phyloP scores from a whole-genome alignment of 1,284 basidiomycete genomes.

The Sporisorium iseilematis-ciliati region DNA sequence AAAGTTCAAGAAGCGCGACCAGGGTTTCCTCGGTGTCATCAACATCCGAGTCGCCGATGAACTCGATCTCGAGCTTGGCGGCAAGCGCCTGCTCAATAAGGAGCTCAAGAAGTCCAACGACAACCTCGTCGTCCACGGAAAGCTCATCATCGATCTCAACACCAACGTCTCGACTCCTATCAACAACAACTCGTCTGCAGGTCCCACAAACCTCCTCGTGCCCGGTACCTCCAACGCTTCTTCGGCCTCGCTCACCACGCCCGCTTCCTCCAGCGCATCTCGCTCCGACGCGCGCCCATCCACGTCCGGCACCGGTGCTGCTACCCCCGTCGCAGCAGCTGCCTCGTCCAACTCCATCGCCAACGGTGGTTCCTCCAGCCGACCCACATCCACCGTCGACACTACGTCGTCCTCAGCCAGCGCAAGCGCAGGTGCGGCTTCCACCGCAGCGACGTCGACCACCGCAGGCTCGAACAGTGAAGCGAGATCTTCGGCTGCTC shows the following conservation, averaged over 20 bases:
- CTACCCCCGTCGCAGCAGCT: constrained; percentile 25
- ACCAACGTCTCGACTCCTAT: constrained; percentile 67
- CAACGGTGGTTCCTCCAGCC: constrained; percentile 31
- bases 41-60: constrained; percentile 89
- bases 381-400: constrained; percentile 39
- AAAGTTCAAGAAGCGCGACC: constrained; percentile 94
- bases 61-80: constrained; percentile 87
- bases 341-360: constrained; percentile 24
- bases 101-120: constrained; percentile 69
- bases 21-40: constrained; percentile 93
- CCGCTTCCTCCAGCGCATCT: constrained; percentile 22
- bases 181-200: constrained; percentile 59
- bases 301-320: constrained; percentile 36
- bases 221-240: constrained; percentile 55
- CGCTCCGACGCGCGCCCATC: constrained; percentile 37
- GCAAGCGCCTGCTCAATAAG: constrained; percentile 77
- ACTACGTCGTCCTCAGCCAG: constrained; percentile 21
- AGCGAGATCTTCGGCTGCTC: constrained; percentile 29
- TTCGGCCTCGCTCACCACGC: constrained; percentile 57
- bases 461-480: constrained; percentile 13
- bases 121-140: constrained; percentile 69
- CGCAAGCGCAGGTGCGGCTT: constrained; percentile 16
- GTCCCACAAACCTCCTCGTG: constrained; percentile 50
- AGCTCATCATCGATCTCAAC: constrained; percentile 69
- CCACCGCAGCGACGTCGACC: constrained; percentile 18